Base-by-base conservation (phyloP, 805 yeast genomes). In the Candida parachauliodes region DNA sequence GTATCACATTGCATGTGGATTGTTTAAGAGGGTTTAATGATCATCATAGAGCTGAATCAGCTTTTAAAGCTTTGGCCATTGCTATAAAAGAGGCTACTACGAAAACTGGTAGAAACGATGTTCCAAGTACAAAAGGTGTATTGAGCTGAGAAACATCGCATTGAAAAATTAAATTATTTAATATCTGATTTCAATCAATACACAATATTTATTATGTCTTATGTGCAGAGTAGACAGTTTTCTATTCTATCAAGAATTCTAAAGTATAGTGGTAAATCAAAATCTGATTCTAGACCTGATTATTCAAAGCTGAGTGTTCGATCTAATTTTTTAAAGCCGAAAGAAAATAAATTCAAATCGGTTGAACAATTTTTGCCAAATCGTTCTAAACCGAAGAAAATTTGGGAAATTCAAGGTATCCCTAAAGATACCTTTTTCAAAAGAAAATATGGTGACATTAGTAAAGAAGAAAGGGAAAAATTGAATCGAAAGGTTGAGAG, bases 71-170 rank as follows among this genome's bases (percentile, higher is more conserved):
- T 0, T 68, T 91, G 46, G 98, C 98, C 0, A 71, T 93, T 15
- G 98, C 98, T 3, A 71, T 93, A 34, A 82, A 79, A 49, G 95
- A 88, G 56, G 91, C 98, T 17, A 80, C 76, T 34, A 72, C 91
- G 8, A 72, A 76, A 48, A 88, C 88, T 22, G 98, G 97, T 22
- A 77, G 83, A 17, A 72, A 88, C 54, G 98, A 93, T 44, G 86
- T 93, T 32, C 98, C 98, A 15, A 83, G 95, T 39, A 93, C 98
- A 8, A 93, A 93, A 65, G 98, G 98, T 38, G 98, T 93, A 8
- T 68, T 91, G 32, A 81, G 82, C 64, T 83, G n/a, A 56, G 29
- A 40, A 10, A 22, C 35, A 32, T 24, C 35, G 15, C 35, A 15
- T 4, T 21, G 19, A 21, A 31, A 31, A 30, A 30, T 19, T 19